Conservation (phyloP, 2,329 filamentous ascomycete species). For the Fusarium virguliforme region DNA sequence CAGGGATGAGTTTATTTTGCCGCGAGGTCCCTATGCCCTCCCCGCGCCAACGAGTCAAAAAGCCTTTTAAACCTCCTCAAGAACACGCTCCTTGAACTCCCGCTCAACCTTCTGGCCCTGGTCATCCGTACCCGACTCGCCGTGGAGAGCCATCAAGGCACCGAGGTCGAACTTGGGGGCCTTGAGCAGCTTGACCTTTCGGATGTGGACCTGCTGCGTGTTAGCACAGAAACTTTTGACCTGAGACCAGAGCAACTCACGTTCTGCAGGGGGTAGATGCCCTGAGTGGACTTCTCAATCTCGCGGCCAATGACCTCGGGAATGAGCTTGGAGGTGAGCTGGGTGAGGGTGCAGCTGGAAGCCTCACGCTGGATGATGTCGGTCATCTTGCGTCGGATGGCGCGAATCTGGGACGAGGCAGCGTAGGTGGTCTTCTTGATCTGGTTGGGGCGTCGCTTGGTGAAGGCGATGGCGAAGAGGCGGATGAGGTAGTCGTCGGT, state of each 20-base stretch:
- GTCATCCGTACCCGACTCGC: constrained; percentile 96
- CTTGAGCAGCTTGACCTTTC: constrained; percentile 99
- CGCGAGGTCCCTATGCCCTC: constrained; percentile 54
- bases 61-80: constrained; percentile 88
- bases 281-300: constrained; percentile 99
- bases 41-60: constrained; percentile 53
- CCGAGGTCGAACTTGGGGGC: constrained; percentile 99
- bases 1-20: constrained; percentile 56
- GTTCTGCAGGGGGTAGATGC: constrained; percentile 99
- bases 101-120: constrained; percentile 98
- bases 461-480: constrained; percentile 99
- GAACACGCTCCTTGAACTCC: constrained; percentile 98
- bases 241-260: constrained; percentile 68
- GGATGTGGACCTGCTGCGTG: constrained; percentile 90
- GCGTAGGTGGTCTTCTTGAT: constrained; percentile 99
- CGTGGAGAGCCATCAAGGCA: constrained; percentile 95
- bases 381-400: constrained; percentile 99
- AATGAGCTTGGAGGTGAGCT: constrained; percentile 98
- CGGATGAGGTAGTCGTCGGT: constrained; percentile 99
- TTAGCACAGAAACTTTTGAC: constrained; percentile 14
- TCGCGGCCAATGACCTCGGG: constrained; percentile 99
- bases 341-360: constrained; percentile 91
- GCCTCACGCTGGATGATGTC: constrained; percentile 99
- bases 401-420: constrained; percentile 94
- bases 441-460: constrained; percentile 99